Percentiles rank a stretch among this genome's conserved stretches.
phyloP scores from a whole-genome alignment of 306 rosid genomes.

The Begonia loranthoides region DNA sequence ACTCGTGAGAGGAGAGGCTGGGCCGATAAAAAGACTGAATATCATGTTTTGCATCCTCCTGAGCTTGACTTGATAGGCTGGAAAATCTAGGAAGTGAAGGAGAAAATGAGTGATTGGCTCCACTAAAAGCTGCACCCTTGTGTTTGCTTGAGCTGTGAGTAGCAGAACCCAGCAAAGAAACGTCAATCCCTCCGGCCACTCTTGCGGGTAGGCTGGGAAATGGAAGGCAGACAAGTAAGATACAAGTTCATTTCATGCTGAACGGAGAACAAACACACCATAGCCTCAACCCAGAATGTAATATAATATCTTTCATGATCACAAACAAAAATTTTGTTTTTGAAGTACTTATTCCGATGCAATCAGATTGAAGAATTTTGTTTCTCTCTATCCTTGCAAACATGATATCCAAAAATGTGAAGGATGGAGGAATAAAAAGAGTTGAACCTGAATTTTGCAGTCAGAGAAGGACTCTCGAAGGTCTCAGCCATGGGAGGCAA shows the following conservation, averaged over 20 bases:
- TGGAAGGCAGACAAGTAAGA: conserved; percentile 2
- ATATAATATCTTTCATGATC: too few species aligned
- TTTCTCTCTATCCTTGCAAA: too few species aligned
- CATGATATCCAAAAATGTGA: too few species aligned
- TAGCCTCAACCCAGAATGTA: background rate
- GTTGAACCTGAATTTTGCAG: conserved; percentile 44
- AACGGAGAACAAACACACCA: background rate
- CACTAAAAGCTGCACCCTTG: conserved; percentile 24
- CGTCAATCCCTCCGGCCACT: conserved; percentile 32
- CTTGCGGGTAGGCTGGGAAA: conserved; percentile 55
- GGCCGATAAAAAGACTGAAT: conserved; percentile 15
- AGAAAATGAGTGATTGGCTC: conserved; percentile 23
- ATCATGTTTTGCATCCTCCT: conserved; percentile 24
- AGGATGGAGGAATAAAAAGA: too few species aligned
- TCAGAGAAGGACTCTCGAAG: conserved; percentile 19
- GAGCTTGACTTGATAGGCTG: conserved; percentile 21
- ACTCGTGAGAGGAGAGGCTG: conserved; percentile 26
- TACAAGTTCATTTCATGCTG: background rate
- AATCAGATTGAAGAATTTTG: too few species aligned
- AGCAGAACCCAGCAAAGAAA: conserved; percentile 42
- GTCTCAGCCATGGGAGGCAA: conserved; percentile 28
- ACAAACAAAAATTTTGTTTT: background rate
- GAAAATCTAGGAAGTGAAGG: conserved; percentile 44
- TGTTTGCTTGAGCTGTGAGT: conserved; percentile 17
- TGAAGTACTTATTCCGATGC: too few species aligned